A percentile compares a stretch with the other conserved stretches of the same genome.
phyloP scores from a whole-genome alignment of 1,284 basidiomycete species.

The Sporisorium exsertum region DNA sequence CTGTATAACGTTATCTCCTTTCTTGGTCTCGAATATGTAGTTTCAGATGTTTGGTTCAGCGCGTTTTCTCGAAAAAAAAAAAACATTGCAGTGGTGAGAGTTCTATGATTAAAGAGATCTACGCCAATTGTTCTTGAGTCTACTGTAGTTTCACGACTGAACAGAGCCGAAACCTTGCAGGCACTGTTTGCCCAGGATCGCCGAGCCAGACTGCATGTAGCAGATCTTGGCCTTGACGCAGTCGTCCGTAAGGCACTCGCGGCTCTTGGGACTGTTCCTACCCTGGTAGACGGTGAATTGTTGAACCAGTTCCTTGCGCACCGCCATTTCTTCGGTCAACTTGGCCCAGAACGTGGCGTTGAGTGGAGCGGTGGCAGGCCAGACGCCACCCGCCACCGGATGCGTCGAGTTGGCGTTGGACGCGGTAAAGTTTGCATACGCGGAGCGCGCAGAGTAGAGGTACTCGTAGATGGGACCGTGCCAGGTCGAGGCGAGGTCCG shows the following conservation, averaged over 20 bases:
- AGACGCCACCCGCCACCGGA: slow-evolving; percentile 63
- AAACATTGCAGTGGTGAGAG: neutral
- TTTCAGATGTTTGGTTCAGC: slow-evolving; percentile 2
- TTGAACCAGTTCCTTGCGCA: slow-evolving; percentile 75
- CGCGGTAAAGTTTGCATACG: slow-evolving; percentile 75
- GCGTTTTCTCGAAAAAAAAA: no score
- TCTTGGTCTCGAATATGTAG: neutral
- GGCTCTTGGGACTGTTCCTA: slow-evolving; percentile 75
- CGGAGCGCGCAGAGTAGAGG: slow-evolving; percentile 79
- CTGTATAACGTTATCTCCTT: neutral
- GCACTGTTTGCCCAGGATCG: slow-evolving; percentile 76
- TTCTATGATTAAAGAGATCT: neutral
- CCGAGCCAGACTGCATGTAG: slow-evolving; percentile 80
- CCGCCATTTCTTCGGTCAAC: slow-evolving; percentile 80
- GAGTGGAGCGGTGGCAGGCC: slow-evolving; percentile 78
- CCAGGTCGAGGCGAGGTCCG: slow-evolving; percentile 72
- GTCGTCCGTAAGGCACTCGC: slow-evolving; percentile 74
- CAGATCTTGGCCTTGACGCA: slow-evolving; percentile 80
- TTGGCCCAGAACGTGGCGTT: slow-evolving; percentile 87
- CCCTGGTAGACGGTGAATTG: slow-evolving; percentile 80
- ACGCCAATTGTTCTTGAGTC: neutral
- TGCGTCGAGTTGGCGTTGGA: slow-evolving; percentile 29
- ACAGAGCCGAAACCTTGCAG: slow-evolving; percentile 77
- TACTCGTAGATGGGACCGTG: slow-evolving; percentile 77
- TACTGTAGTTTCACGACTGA: slow-evolving; percentile 68